Conservation (phyloP, 2,329 filamentous ascomycete genomes). For the Coniochaeta sp. region DNA sequence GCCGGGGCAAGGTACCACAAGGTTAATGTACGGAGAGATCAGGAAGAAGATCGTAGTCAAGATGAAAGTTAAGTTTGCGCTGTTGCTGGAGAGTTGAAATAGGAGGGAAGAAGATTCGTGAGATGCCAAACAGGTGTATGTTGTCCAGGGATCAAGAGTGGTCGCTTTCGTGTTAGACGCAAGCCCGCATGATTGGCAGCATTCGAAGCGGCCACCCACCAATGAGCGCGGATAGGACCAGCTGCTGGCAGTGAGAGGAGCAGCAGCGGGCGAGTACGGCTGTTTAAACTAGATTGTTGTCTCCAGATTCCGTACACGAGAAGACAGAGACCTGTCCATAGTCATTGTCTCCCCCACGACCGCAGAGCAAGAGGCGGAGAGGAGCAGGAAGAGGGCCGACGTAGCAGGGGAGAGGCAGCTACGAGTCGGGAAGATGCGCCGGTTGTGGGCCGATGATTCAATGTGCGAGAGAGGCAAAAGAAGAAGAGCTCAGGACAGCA, state of each 20-base stretch:
- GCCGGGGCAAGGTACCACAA: not conserved
- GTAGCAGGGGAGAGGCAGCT: constrained; percentile 12
- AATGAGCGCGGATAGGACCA: constrained; percentile 28
- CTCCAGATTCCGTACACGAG: constrained; percentile 27
- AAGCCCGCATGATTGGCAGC: constrained; percentile 38
- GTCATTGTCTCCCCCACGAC: constrained; percentile 28
- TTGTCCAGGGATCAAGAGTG: constrained; percentile 23
- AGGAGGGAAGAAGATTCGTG: constrained; percentile 11
- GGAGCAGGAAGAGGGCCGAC: constrained; percentile 3
- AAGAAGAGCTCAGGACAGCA: constrained; percentile 10
- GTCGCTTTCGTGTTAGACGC: constrained; percentile 31
- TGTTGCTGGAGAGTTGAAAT: constrained; percentile 18
- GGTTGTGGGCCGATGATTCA: constrained; percentile 9
- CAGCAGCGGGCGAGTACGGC: constrained; percentile 27
- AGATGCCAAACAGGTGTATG: not conserved
- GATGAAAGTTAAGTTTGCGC: not conserved
- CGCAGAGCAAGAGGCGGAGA: constrained; percentile 9
- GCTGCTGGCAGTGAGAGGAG: constrained; percentile 19
- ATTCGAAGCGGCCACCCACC: constrained; percentile 25
- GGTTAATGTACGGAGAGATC: not conserved
- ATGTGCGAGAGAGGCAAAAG: constrained; percentile 4
- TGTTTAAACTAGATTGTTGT: constrained; percentile 28
- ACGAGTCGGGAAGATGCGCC: constrained; percentile 10
- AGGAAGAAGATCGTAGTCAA: not conserved
- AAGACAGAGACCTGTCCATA: constrained; percentile 26